Conservation (phyloP, 208 protist species). For the Leptomonas seymouri region DNA sequence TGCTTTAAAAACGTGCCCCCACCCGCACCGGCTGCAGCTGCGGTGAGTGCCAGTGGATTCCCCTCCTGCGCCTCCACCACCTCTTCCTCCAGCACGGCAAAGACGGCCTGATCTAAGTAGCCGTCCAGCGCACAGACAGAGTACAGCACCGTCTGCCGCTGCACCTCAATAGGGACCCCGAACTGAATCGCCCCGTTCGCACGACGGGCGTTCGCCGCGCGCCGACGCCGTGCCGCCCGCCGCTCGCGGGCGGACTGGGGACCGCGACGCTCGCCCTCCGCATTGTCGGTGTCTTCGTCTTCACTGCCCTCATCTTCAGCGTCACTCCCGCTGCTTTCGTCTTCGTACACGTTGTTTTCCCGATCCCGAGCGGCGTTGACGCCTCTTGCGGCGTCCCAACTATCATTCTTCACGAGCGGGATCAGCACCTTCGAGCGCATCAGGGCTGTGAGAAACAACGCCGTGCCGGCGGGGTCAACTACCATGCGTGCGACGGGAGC, state of each 20-base stretch:
- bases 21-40: conserved; percentile 13
- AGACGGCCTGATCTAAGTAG: conserved; percentile 54
- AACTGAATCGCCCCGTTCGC: conserved; percentile 59
- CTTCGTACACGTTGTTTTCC: conserved; percentile 21
- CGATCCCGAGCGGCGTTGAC: conserved; percentile 22
- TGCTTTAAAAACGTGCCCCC: conserved; percentile 37
- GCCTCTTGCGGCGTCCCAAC: conserved; percentile 20
- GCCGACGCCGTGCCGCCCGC: conserved; percentile 25
- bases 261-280: conserved; percentile 6
- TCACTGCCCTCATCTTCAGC: conserved; percentile 18
- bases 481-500: conserved; percentile 96
- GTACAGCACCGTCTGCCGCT: conserved; percentile 77
- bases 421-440: conserved; percentile 77
- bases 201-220: conserved; percentile 16
- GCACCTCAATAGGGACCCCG: conserved; percentile 67
- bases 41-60: not conserved
- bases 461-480: conserved; percentile 94
- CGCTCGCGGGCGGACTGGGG: conserved; percentile 23
- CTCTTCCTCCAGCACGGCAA: conserved; percentile 82
- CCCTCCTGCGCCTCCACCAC: conserved; percentile 46
- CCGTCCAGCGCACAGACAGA: conserved; percentile 74
- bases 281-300: not conserved
- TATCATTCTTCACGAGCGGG: conserved; percentile 40
- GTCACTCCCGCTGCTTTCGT: conserved; percentile 19
- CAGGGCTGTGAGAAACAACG: conserved; percentile 95